phyloP scores from a whole-genome alignment of 2,329 filamentous ascomycete species.

The Colletotrichum cuscutae region DNA sequence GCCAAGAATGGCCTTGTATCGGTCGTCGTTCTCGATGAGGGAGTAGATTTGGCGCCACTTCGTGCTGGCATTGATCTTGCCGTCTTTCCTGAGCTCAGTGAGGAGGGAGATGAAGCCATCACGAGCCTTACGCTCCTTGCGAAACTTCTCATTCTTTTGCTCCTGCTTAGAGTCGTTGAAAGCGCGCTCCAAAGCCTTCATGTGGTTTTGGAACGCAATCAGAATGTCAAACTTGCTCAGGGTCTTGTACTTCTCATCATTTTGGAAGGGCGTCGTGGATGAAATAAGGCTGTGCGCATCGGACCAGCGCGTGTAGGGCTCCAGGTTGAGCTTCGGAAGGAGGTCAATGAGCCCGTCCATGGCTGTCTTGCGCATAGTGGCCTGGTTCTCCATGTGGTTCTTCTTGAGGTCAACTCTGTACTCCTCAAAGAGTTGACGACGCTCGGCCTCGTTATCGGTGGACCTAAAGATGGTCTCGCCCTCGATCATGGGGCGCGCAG shows the following conservation, averaged over 20 bases:
- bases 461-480: slow-evolving; percentile 95
- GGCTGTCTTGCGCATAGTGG: slow-evolving; percentile 77
- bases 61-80: slow-evolving; percentile 87
- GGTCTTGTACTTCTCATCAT: slow-evolving; percentile 85
- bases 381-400: slow-evolving; percentile 79
- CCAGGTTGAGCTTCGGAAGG: slow-evolving; percentile 82
- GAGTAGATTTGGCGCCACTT: slow-evolving; percentile 89
- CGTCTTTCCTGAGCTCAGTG: slow-evolving; percentile 75
- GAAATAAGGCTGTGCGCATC: slow-evolving; percentile 88
- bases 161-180: slow-evolving; percentile 93
- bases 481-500: slow-evolving; percentile 91
- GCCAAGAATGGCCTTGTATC: slow-evolving; percentile 85
- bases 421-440: slow-evolving; percentile 91
- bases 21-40: slow-evolving; percentile 80
- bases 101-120: slow-evolving; percentile 84
- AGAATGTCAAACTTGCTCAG: slow-evolving; percentile 91
- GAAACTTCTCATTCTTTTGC: slow-evolving; percentile 82
- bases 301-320: slow-evolving; percentile 94
- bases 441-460: slow-evolving; percentile 87
- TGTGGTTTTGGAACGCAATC: slow-evolving; percentile 93
- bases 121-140: slow-evolving; percentile 86
- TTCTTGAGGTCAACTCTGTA: slow-evolving; percentile 90
- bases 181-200: slow-evolving; percentile 88
- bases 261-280: slow-evolving; percentile 79
- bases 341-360: slow-evolving; percentile 85